Evolutionary conservation across 768 basidiomycete genomes (phyloP).

Genomic region (Rhodotorula graminis): DNA sequence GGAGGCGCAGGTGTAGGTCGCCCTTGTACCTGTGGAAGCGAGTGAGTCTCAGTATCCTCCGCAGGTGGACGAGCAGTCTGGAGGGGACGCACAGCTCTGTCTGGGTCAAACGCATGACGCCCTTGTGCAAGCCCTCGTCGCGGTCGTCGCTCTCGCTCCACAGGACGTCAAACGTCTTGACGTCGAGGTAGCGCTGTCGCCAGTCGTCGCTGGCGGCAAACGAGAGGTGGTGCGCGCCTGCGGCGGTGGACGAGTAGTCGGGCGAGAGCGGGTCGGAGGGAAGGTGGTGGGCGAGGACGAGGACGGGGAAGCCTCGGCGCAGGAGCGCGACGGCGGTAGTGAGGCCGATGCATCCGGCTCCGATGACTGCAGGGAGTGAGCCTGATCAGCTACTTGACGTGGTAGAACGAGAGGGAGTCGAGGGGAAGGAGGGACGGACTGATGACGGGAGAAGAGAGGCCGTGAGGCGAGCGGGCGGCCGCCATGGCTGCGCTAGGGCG

Average conservation of each 20-base stretch:
- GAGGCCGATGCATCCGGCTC: conserved; percentile 48
- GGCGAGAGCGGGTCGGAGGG: conserved; percentile 44
- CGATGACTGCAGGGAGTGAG: conserved; percentile 39
- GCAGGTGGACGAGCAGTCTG: too few species aligned
- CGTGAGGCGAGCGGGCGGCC: background rate
- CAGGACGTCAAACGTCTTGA: conserved; percentile 45
- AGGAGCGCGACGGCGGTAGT: conserved; percentile 46
- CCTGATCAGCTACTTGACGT: background rate
- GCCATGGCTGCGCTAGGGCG: background rate
- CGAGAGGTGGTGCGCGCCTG: conserved; percentile 48
- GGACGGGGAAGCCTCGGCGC: conserved; percentile 40
- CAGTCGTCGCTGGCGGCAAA: conserved; percentile 46
- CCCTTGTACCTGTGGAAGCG: conserved; percentile 7
- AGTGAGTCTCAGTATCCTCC: background rate
- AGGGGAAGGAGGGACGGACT: background rate
- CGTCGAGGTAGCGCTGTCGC: conserved; percentile 44
- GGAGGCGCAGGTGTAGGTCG: conserved; percentile 44
- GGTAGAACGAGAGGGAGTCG: too few species aligned
- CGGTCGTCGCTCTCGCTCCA: conserved; percentile 40
- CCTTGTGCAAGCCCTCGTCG: conserved; percentile 32
- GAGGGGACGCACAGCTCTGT: conserved; percentile 45
- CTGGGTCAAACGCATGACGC: conserved; percentile 46
- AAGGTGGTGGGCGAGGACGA: conserved; percentile 45
- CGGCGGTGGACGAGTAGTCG: conserved; percentile 43
- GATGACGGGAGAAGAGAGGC: conserved; percentile 20